Percentiles rank a stretch among this genome's conserved stretches.
phyloP scores from a whole-genome alignment of 176 grass and related monocot genomes.

The Otatea glauca region DNA sequence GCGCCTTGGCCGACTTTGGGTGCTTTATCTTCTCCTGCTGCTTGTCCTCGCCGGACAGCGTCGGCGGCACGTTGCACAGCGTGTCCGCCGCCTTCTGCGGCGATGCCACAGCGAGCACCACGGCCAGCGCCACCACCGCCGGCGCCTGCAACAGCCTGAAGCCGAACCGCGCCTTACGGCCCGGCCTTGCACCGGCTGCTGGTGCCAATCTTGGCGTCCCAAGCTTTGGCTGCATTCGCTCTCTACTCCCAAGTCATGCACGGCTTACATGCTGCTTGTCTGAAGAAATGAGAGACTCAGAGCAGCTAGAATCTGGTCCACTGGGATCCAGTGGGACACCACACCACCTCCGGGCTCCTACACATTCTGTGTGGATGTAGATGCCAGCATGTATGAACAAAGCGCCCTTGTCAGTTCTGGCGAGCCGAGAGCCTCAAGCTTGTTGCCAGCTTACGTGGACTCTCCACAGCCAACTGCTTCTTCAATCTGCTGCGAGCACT shows the following conservation, averaged over 20 bases:
- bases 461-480: constrained; percentile 12
- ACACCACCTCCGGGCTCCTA: not conserved
- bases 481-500: not conserved
- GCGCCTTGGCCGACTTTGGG: constrained; percentile 52
- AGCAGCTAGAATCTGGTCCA: not conserved
- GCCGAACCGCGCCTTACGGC: not conserved
- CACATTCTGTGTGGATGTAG: not conserved
- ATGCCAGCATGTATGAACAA: not conserved
- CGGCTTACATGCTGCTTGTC: not conserved
- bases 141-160: constrained; percentile 50
- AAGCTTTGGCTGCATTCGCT: constrained; percentile 26
- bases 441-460: constrained; percentile 28
- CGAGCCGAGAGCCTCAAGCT: constrained; percentile 10
- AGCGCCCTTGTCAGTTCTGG: not conserved
- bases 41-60: constrained; percentile 47
- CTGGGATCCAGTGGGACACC: too few species aligned
- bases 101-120: constrained; percentile 25
- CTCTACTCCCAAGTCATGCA: not conserved
- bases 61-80: constrained; percentile 57
- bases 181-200: not conserved
- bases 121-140: constrained; percentile 46
- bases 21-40: constrained; percentile 51
- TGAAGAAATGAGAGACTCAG: not conserved
- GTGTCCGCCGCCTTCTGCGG: constrained; percentile 8
- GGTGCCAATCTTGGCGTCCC: not conserved